Base-by-base conservation (phyloP, 192 early-diverging fungal species). In the Mortierella hygrophila region DNA sequence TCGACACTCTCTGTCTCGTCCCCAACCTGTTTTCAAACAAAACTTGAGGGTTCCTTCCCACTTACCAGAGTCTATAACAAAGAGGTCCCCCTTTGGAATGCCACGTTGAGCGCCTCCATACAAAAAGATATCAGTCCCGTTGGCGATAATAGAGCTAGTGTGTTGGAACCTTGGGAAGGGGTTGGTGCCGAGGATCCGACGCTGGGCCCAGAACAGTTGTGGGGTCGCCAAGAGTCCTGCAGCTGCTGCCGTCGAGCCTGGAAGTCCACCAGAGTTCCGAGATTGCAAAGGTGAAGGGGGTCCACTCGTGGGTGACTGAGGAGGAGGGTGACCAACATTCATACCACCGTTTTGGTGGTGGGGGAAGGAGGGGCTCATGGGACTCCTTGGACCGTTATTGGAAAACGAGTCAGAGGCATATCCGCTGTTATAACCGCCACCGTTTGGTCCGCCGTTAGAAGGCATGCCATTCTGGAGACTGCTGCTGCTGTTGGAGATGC, bases 21-120 rank as follows among this genome's bases (percentile, higher is more conserved):
- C 49, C 0, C 49, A 18, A 52, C 15, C 20, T 2, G 1, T 4
- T 52, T 52, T 52, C 49, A 21, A 21, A 40, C 38, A 52, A 52
- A 46, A 11, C 16, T 52, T 20, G 4, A 18, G 49, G 18, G 49
- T 4, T 16, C 0, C 49, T 6, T 21, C 49, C 38, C 1, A 41
- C 84, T 86, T 86, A 86, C 84, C 41, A 73, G 84, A 86, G 71
- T 86, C 84, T 71, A 86, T 81, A 9, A 86, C 47, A 72, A 86
- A 86, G 42, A 86, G 71, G 52, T 86, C 84, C 5, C 79, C 79
- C 15, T 86, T 86, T 63, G 84, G 52, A 9, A 71, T 78, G 13
- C 84, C 84, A 23, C 79, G 79, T 72, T 86, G 84, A 54, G 60
- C 74, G 4, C 84, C 84, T n/a, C 84, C 84, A 40, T 81, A 86